These are phyloP conservation scores for Chytriomyces confervae DNA, from an alignment of 192 early-diverging fungal species.

Conservation along the genomic window DNA sequence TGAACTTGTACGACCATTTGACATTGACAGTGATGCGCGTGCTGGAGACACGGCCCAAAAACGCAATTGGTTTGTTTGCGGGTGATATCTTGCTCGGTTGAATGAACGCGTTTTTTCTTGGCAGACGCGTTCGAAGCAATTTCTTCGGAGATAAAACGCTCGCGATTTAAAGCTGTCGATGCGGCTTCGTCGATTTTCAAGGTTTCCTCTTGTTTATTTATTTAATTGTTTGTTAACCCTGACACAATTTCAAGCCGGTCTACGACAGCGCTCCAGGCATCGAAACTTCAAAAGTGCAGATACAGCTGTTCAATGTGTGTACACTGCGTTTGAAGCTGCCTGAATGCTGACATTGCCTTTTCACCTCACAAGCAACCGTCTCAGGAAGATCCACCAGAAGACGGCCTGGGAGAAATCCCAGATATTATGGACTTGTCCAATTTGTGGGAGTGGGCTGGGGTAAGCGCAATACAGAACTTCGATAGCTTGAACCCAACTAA, in stretches of 20 bases:
- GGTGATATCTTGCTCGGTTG: neutral
- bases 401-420: slow-evolving; percentile 59
- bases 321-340: neutral
- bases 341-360: neutral
- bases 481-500: neutral
- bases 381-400: slow-evolving; percentile 48
- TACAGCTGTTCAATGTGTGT: slow-evolving; percentile 50
- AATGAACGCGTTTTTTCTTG: neutral
- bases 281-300: slow-evolving; percentile 42
- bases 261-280: slow-evolving; percentile 29
- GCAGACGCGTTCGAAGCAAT: slow-evolving; percentile 53
- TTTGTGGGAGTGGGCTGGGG: slow-evolving; percentile 69
- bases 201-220: slow-evolving; percentile 37
- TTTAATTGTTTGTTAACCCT: neutral
- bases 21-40: slow-evolving; percentile 51
- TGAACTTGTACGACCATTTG: too few relatives aligned
- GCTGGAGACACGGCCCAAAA: slow-evolving; percentile 50
- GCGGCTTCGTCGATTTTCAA: slow-evolving; percentile 40
- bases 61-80: slow-evolving; percentile 50
- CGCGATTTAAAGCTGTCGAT: slow-evolving; percentile 44
- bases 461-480: slow-evolving; percentile 23
- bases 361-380: slow-evolving; percentile 26
- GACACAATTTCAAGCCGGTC: slow-evolving; percentile 8
- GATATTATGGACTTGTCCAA: slow-evolving; percentile 63
- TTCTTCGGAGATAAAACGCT: slow-evolving; percentile 50